Percentiles rank a stretch among this genome's conserved stretches.
These are phyloP conservation scores for Naganishia vaughanmartiniae DNA, from an alignment of 768 basidiomycete genomes.

Conservation along the genomic window DNA sequence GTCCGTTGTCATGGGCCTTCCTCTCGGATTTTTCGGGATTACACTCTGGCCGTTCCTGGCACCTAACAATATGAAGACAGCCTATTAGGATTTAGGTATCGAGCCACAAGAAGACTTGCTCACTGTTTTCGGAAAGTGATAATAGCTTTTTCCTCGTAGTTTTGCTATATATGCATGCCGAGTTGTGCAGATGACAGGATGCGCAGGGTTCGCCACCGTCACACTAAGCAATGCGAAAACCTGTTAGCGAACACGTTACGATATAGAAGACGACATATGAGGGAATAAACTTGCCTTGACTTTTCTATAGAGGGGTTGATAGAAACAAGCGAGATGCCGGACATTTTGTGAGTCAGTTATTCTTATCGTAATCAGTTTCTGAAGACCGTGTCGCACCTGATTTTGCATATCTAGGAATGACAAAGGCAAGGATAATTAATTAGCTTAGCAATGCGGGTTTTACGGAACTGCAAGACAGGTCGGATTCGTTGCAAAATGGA, in stretches of 20 bases:
- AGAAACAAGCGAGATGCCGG: neutral
- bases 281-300: slow-evolving; percentile 24
- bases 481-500: neutral
- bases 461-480: neutral
- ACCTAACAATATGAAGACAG: neutral
- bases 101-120: neutral
- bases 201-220: slow-evolving; percentile 31
- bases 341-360: neutral
- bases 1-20: slow-evolving; percentile 17
- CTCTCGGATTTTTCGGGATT: slow-evolving; percentile 18
- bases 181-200: slow-evolving; percentile 26
- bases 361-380: too few relatives aligned
- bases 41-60: slow-evolving; percentile 13
- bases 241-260: too few relatives aligned
- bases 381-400: slow-evolving; percentile 12
- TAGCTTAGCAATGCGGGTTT: neutral
- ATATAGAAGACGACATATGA: neutral
- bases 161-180: slow-evolving; percentile 26
- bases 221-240: slow-evolving; percentile 4
- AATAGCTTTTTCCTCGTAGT: slow-evolving; percentile 28
- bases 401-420: slow-evolving; percentile 26
- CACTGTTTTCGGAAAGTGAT: neutral
- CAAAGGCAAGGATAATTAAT: neutral
- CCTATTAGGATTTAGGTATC: neutral
- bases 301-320: slow-evolving; percentile 13